Evolutionary conservation across 345 rosid species (phyloP).

Genomic region (Euphorbia lathyris): DNA sequence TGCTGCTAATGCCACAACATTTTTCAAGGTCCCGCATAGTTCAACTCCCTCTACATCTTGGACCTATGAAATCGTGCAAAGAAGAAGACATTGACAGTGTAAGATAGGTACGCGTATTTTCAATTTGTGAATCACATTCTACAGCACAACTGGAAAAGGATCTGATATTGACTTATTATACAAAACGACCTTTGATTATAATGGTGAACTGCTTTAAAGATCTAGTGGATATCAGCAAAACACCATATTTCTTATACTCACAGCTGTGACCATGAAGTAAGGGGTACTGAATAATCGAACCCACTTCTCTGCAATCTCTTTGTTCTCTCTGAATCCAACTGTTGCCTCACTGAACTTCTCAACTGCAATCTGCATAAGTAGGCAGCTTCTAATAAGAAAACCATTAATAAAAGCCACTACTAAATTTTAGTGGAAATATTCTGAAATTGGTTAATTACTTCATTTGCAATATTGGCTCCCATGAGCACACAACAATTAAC

Average conservation of each 20-base stretch:
- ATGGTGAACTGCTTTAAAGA: neutral
- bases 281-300: conserved; percentile 82
- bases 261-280: conserved; percentile 81
- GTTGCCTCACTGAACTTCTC: conserved; percentile 98
- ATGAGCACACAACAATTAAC: conserved; percentile 82
- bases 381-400: conserved; percentile 8
- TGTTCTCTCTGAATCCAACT: conserved; percentile 71
- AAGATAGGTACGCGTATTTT: neutral
- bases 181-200: neutral
- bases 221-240: neutral
- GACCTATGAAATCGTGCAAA: conserved; percentile 40
- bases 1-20: conserved; percentile 91
- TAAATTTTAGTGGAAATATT: neutral
- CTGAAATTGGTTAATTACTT: conserved; percentile 42
- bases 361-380: conserved; percentile 63
- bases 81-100: neutral
- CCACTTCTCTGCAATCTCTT: conserved; percentile 75
- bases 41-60: conserved; percentile 97
- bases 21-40: conserved; percentile 93
- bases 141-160: neutral
- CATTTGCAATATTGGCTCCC: conserved; percentile 97
- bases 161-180: neutral
- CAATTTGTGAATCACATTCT: neutral
- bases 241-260: conserved; percentile 31
- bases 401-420: neutral